A percentile compares a stretch with the other conserved stretches of the same genome.
These are phyloP conservation scores for Perilla frutescens DNA, from an alignment of 257 asterid species.

Conservation along the genomic window DNA sequence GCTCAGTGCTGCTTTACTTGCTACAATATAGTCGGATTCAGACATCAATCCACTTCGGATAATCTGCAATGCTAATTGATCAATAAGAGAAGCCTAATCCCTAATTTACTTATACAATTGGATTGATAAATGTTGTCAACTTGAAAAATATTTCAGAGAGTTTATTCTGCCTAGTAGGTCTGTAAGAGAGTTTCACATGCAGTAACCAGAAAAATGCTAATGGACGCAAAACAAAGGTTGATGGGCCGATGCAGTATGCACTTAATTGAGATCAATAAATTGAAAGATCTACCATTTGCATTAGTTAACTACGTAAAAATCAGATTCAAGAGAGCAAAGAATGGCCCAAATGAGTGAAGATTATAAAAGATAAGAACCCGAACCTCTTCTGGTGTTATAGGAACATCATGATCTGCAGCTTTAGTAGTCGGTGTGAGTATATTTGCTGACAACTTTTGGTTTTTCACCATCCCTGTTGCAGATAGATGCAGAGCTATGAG, in stretches of 20 bases:
- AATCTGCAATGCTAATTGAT: slow-evolving; percentile 58
- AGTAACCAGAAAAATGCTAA: not conserved
- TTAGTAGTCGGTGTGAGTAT: slow-evolving; percentile 94
- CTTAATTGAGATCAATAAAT: not conserved
- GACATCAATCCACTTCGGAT: slow-evolving; percentile 76
- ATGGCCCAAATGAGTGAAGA: slow-evolving; percentile 4
- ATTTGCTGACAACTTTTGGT: slow-evolving; percentile 69
- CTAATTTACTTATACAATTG: slow-evolving; percentile 5
- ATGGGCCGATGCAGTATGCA: slow-evolving; percentile 1
- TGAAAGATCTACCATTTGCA: not conserved
- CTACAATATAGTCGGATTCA: slow-evolving; percentile 75
- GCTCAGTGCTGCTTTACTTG: slow-evolving; percentile 76
- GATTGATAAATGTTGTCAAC: not conserved
- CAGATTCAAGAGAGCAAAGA: not conserved
- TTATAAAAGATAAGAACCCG: slow-evolving; percentile 20
- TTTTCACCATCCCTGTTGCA: slow-evolving; percentile 78
- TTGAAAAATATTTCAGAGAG: not conserved
- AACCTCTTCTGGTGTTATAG: slow-evolving; percentile 91
- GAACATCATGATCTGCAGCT: slow-evolving; percentile 96
- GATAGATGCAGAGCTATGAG: slow-evolving; percentile 16
- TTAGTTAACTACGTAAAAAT: not conserved
- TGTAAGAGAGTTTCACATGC: slow-evolving; percentile 13
- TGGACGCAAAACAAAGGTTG: not conserved
- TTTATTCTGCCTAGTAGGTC: not conserved
- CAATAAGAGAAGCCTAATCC: slow-evolving; percentile 21